Evolutionary conservation across 139 green algal genomes (phyloP), one percentile per base, ranked within the genome.

Genomic region (Gonium pectorale): DNA sequence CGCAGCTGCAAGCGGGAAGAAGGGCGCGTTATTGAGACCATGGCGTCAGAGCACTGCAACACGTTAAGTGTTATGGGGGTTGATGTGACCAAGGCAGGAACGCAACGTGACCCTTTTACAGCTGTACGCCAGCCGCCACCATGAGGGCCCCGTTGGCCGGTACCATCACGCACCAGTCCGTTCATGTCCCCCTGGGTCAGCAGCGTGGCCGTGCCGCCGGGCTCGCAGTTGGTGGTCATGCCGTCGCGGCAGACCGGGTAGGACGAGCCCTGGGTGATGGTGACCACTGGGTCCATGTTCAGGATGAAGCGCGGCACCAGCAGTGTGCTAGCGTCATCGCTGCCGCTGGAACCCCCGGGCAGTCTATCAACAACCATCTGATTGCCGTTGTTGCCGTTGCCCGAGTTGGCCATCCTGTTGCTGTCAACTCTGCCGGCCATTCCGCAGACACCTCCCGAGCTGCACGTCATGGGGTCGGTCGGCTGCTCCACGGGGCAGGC

Each of bases 1-100:
- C 56, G 74, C 21, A 70, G 2, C 56, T 81, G 74, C 40, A 37
- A n/a, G n/a, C n/a, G n/a, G n/a, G n/a, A n/a, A n/a, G n/a, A n/a
- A n/a, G n/a, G n/a, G n/a, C n/a, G n/a, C n/a, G n/a, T n/a, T n/a
- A n/a, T n/a, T n/a, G n/a, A n/a, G n/a, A n/a, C n/a, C n/a, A n/a
- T n/a, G n/a, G n/a, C n/a, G n/a, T n/a, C n/a, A n/a, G n/a, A n/a
- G n/a, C n/a, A n/a, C n/a, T n/a, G n/a, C n/a, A n/a, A n/a, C n/a
- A n/a, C n/a, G n/a, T n/a, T n/a, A n/a, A n/a, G n/a, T n/a, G n/a
- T n/a, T n/a, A n/a, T n/a, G n/a, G n/a, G n/a, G n/a, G n/a, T n/a
- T n/a, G n/a, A n/a, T n/a, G n/a, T n/a, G n/a, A n/a, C n/a, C n/a
- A n/a, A n/a, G n/a, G n/a, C n/a, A n/a, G n/a, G n/a, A n/a, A n/a